Evolutionary conservation across 306 rosid species (phyloP).

Genomic region (Medicago lupulina): DNA sequence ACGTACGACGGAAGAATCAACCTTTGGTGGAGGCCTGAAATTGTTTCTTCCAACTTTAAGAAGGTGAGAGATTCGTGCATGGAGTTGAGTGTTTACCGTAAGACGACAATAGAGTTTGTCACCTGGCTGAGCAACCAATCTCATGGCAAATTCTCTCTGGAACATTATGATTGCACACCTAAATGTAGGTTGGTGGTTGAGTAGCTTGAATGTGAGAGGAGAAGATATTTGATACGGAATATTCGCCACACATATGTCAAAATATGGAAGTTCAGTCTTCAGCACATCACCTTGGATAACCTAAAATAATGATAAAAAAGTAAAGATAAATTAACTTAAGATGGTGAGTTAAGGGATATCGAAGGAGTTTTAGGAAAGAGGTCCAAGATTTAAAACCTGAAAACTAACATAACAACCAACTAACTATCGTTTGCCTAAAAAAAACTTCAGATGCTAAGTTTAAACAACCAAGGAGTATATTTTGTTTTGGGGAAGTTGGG

Average conservation of each 20-base stretch:
- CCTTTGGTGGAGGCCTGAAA: conserved; percentile 92
- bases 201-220: conserved; percentile 90
- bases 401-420: no score
- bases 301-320: conserved; percentile 40
- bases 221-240: conserved; percentile 96
- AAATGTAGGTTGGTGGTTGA: conserved; percentile 77
- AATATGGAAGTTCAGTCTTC: conserved; percentile 86
- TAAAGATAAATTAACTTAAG: neutral
- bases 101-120: conserved; percentile 93
- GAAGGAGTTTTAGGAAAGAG: no score
- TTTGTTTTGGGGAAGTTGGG: neutral
- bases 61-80: conserved; percentile 84
- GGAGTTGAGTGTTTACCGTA: conserved; percentile 82
- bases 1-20: conserved; percentile 87
- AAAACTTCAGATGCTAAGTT: neutral
- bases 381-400: no score
- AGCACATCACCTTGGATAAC: conserved; percentile 91
- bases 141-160: conserved; percentile 93
- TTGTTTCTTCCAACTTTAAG: conserved; percentile 93
- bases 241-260: conserved; percentile 91
- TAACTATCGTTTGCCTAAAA: no score
- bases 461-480: neutral
- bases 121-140: conserved; percentile 92
- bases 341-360: no score
- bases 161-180: conserved; percentile 96